Evolutionary conservation across 192 early-diverging fungal genomes (phyloP).

Genomic region (Chytriomyces hyalinus): DNA sequence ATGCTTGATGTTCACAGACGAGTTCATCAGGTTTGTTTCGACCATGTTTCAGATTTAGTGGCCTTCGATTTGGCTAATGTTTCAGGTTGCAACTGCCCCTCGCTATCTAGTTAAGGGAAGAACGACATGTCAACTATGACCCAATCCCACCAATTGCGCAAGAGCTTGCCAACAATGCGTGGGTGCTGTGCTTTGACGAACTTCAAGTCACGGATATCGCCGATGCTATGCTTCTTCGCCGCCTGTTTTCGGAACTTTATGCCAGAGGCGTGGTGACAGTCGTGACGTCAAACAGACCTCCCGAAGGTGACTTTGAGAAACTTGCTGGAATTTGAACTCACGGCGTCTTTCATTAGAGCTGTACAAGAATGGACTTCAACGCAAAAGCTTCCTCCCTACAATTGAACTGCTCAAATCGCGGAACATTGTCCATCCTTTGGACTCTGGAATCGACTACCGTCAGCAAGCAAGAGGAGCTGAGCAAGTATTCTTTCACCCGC

Average conservation of each 20-base stretch:
- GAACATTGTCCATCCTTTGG: conserved; percentile 80
- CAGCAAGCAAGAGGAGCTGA: conserved; percentile 60
- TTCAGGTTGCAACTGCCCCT: no score
- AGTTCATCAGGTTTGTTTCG: conserved; percentile 42
- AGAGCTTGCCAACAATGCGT: conserved; percentile 78
- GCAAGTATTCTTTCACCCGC: conserved; percentile 75
- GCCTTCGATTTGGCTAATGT: no score
- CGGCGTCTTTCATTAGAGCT: conserved; percentile 50
- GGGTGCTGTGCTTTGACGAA: conserved; percentile 95
- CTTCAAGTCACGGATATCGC: conserved; percentile 98
- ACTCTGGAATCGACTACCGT: conserved; percentile 95
- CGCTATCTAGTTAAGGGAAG: background rate
- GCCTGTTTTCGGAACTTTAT: conserved; percentile 82
- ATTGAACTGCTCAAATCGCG: conserved; percentile 84
- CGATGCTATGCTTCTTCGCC: conserved; percentile 92
- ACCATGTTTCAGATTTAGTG: no score
- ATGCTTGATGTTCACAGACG: conserved; percentile 91
- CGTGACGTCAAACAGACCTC: conserved; percentile 92
- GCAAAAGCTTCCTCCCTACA: conserved; percentile 88
- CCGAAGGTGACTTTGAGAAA: conserved; percentile 56
- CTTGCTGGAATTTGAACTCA: background rate
- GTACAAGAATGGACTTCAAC: conserved; percentile 96
- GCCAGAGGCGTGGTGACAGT: conserved; percentile 86
- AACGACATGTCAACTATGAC: conserved; percentile 50
- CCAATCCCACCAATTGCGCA: conserved; percentile 77